Conservation (phyloP, 2,329 filamentous ascomycete genomes). For the Aspergillus fijiensis region DNA sequence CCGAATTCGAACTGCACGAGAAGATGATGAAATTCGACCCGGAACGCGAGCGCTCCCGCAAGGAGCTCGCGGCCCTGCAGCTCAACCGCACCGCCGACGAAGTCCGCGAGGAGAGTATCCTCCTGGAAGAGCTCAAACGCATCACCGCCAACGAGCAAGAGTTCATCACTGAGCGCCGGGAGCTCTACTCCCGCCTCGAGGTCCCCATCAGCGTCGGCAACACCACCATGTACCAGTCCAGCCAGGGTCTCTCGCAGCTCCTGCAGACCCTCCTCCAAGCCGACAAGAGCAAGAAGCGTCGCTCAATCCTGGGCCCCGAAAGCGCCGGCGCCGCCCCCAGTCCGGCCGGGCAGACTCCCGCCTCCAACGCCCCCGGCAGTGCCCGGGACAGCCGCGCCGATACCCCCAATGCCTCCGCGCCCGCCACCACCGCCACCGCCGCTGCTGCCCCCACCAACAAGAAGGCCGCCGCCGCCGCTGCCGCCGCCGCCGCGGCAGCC, state of each 20-base stretch:
- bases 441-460: constrained; percentile 28
- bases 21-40: constrained; percentile 85
- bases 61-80: constrained; percentile 78
- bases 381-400: constrained; percentile 39
- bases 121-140: constrained; percentile 86
- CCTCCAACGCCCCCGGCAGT: constrained; percentile 35
- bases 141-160: constrained; percentile 84
- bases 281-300: constrained; percentile 88
- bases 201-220: constrained; percentile 70
- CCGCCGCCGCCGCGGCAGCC: constrained; percentile 40
- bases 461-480: constrained; percentile 38
- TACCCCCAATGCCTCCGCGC: constrained; percentile 31
- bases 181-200: constrained; percentile 83
- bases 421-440: background rate
- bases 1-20: constrained; percentile 80
- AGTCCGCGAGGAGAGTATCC: constrained; percentile 84
- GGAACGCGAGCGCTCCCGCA: constrained; percentile 73
- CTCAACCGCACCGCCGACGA: constrained; percentile 81
- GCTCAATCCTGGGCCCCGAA: constrained; percentile 64
- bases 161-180: constrained; percentile 82
- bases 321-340: constrained; percentile 41
- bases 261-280: constrained; percentile 78
- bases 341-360: constrained; percentile 56
- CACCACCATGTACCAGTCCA: constrained; percentile 76
- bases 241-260: constrained; percentile 73